Conservation (phyloP, 2,329 filamentous ascomycete species). For the Penicillium digitatum region DNA sequence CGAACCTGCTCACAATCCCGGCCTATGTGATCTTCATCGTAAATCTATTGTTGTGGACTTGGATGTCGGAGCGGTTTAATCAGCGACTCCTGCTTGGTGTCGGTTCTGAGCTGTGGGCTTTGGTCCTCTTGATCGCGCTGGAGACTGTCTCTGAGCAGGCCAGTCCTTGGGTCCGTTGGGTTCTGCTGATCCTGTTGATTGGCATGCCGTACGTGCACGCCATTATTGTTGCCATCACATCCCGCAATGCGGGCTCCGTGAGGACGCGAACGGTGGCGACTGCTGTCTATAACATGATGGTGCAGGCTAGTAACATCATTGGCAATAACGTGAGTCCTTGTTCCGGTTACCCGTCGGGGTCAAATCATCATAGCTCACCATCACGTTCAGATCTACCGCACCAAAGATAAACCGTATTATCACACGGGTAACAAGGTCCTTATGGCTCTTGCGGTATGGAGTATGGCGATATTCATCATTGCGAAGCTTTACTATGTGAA, state of each 20-base stretch:
- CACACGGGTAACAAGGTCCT: conserved; percentile 56
- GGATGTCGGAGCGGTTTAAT: conserved; percentile 54
- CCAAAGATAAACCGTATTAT: conserved; percentile 55
- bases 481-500: conserved; percentile 41
- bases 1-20: conserved; percentile 61
- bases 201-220: conserved; percentile 59
- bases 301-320: conserved; percentile 43
- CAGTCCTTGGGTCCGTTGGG: conserved; percentile 52
- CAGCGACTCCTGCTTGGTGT: conserved; percentile 54
- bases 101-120: conserved; percentile 51
- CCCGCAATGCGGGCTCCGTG: conserved; percentile 43
- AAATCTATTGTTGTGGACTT: conserved; percentile 54
- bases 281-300: conserved; percentile 48
- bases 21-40: conserved; percentile 55
- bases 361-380: neutral
- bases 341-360: neutral
- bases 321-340: conserved; percentile 33
- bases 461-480: conserved; percentile 49
- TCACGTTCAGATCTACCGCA: conserved; percentile 51
- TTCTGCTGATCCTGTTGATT: conserved; percentile 51
- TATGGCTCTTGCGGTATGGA: conserved; percentile 51
- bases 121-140: conserved; percentile 52
- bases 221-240: conserved; percentile 47
- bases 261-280: conserved; percentile 43
- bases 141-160: conserved; percentile 47